Evolutionary conservation across 768 basidiomycete species (phyloP).

Genomic region (Inosperma sp.): DNA sequence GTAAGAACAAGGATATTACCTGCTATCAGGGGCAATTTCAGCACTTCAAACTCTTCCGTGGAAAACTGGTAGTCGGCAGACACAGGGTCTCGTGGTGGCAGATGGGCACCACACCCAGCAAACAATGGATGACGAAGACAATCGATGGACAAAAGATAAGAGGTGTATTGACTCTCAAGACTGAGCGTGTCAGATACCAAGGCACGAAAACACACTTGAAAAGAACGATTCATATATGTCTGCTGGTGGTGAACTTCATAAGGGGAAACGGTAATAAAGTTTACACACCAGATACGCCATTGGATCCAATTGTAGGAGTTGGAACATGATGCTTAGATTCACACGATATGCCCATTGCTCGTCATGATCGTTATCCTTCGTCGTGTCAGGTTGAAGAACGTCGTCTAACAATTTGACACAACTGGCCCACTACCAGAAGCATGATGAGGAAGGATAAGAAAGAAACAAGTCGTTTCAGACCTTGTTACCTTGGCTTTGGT

Average conservation of each 20-base stretch:
- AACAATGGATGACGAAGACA: slow-evolving; percentile 51
- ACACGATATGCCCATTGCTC: slow-evolving; percentile 49
- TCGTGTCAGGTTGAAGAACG: not conserved
- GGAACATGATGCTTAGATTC: slow-evolving; percentile 57
- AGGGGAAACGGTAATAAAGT: not conserved
- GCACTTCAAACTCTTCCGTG: slow-evolving; percentile 25
- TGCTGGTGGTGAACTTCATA: slow-evolving; percentile 19
- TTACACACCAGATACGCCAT: slow-evolving; percentile 51
- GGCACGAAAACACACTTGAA: slow-evolving; percentile 50
- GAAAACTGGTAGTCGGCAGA: slow-evolving; percentile 29
- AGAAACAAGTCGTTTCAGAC: not conserved
- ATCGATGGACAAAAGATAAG: slow-evolving; percentile 55
- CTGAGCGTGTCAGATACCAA: slow-evolving; percentile 44
- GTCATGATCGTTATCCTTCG: not conserved
- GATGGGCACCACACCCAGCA: slow-evolving; percentile 24
- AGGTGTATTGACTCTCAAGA: slow-evolving; percentile 56
- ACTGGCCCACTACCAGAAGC: slow-evolving; percentile 10
- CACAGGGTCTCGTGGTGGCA: slow-evolving; percentile 10
- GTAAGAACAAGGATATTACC: slow-evolving; percentile 11
- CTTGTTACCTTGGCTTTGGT: slow-evolving; percentile 30
- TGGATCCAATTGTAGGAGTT: slow-evolving; percentile 51
- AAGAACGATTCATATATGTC: slow-evolving; percentile 46
- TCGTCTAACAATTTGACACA: slow-evolving; percentile 1
- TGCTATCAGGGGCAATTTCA: slow-evolving; percentile 33
- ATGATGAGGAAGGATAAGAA: not conserved